A percentile compares a stretch with the other conserved stretches of the same genome.
phyloP scores from a whole-genome alignment of 495 filamentous ascomycete species.

The Polyplosphaeria fusca region DNA sequence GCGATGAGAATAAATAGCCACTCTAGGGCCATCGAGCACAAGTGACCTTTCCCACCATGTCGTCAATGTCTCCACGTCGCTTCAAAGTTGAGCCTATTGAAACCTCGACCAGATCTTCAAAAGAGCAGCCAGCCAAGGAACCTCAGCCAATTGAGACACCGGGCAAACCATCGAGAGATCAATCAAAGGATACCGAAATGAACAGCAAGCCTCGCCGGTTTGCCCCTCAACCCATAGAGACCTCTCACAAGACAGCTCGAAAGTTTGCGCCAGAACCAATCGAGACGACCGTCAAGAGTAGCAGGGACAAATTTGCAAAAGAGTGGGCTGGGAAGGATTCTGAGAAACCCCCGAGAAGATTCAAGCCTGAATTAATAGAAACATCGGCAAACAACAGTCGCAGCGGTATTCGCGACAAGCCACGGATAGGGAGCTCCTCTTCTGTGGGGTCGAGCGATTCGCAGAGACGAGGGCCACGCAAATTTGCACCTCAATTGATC shows the following conservation, averaged over 20 bases:
- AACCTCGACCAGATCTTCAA: conserved; percentile 35
- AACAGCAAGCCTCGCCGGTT: conserved; percentile 44
- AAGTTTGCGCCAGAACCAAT: conserved; percentile 33
- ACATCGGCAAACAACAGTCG: conserved; percentile 8
- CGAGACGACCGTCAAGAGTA: conserved; percentile 23
- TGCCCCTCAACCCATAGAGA: conserved; percentile 59
- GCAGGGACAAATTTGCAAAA: conserved; percentile 21
- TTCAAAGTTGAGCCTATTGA: conserved; percentile 41
- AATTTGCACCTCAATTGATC: conserved; percentile 58
- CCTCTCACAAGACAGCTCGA: conserved; percentile 47
- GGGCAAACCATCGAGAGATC: conserved; percentile 33
- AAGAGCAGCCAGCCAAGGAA: conserved; percentile 18
- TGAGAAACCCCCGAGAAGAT: conserved; percentile 46
- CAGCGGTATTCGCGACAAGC: neutral
- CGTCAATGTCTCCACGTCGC: conserved; percentile 28
- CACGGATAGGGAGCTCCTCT: neutral
- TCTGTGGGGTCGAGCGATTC: conserved; percentile 6
- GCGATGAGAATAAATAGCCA: conserved; percentile 21
- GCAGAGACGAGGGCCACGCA: conserved; percentile 37
- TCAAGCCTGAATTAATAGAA: conserved; percentile 45
- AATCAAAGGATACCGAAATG: conserved; percentile 7
- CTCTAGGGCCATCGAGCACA: no score
- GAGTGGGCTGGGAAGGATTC: conserved; percentile 30
- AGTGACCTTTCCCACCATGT: conserved; percentile 3
- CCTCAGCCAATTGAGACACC: conserved; percentile 41